Evolutionary conservation across 176 grass and related monocot species (phyloP), one percentile per base, ranked within the genome.

Genomic region (Carex littledalei): DNA sequence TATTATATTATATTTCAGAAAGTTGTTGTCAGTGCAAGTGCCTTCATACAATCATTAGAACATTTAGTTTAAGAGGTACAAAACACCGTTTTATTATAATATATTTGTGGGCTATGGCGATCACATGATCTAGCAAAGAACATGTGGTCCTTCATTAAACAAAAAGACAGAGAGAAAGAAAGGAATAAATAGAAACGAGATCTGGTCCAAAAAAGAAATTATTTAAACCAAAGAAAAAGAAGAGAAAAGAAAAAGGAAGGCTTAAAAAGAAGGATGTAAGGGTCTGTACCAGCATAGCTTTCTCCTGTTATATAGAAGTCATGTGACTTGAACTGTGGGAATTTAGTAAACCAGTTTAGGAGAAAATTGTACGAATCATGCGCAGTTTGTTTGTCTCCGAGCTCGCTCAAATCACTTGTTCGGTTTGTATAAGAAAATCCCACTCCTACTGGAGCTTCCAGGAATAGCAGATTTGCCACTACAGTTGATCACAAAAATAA

Each of bases 391-490:
- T 86, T 86, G 80, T 98, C 95, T 47, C 93, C 95, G 0, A 98
- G 92, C 45, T 85, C 84, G 18, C 32, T 35, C 83, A 98, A 89
- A 77, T 98, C 93, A 39, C 81, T 74, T 21, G 95, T 87, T 84
- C 64, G 39, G 67, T 98, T 98, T 35, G 89, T 93, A 86, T 98
- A 98, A 65, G 95, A 98, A 90, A 94, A 98, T 11, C 95, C 95
- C 61, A 98, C 95, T 60, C 95, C 92, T 0, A 98, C 91, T 53
- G 95, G 95, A 24, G 95, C 41, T 61, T 98, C 95, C 2, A 98
- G 86, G 91, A 98, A 98, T 87, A 98, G 80, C 74, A 98, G 84
- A 65, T 98, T 98, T 84, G 84, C 95, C 43, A 90, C 95, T 98
- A 84, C 70, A 77, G 22, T 13, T 31, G 4, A 54, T 61, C 20